A percentile compares a stretch with the other conserved stretches of the same genome.
Conservation (phyloP, 495 filamentous ascomycete species). For the Penicillium malachiteum region DNA sequence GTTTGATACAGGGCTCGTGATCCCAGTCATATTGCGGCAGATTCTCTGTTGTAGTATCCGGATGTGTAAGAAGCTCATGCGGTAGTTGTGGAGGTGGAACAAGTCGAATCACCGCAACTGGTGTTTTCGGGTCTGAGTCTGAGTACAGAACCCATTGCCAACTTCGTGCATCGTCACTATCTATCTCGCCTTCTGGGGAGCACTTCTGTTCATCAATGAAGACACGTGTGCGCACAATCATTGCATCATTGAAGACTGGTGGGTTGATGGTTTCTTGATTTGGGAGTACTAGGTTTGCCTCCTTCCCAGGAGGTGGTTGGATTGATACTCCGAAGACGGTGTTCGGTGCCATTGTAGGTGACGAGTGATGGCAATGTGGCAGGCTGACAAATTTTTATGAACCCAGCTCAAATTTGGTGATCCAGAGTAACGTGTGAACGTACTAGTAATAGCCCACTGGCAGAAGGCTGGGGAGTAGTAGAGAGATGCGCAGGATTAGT, state of each 20-base stretch:
- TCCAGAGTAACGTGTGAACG: too few species aligned
- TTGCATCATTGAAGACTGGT: slow-evolving; percentile 68
- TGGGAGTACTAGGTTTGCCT: slow-evolving; percentile 21
- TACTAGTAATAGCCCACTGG: too few species aligned
- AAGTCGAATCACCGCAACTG: slow-evolving; percentile 70
- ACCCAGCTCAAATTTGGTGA: too few species aligned
- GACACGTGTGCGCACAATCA: slow-evolving; percentile 72
- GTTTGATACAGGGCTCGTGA: slow-evolving; percentile 73
- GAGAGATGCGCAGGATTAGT: too few species aligned
- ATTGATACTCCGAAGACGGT: slow-evolving; percentile 16
- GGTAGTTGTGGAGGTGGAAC: slow-evolving; percentile 72
- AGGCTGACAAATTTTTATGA: too few species aligned
- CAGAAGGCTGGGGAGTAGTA: too few species aligned
- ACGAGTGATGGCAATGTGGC: not conserved
- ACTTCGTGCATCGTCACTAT: slow-evolving; percentile 72
- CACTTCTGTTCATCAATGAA: slow-evolving; percentile 76
- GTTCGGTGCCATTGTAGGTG: not conserved
- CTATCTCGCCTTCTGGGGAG: slow-evolving; percentile 67
- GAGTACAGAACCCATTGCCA: slow-evolving; percentile 81
- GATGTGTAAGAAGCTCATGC: slow-evolving; percentile 45
- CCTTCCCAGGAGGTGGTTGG: slow-evolving; percentile 25
- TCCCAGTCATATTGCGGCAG: slow-evolving; percentile 20
- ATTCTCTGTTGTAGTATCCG: not conserved
- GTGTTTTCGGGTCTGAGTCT: slow-evolving; percentile 1
- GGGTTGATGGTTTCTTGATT: slow-evolving; percentile 42